Evolutionary conservation across 2,329 filamentous ascomycete genomes (phyloP).

Genomic region (Ceratocystis alfenasii): DNA sequence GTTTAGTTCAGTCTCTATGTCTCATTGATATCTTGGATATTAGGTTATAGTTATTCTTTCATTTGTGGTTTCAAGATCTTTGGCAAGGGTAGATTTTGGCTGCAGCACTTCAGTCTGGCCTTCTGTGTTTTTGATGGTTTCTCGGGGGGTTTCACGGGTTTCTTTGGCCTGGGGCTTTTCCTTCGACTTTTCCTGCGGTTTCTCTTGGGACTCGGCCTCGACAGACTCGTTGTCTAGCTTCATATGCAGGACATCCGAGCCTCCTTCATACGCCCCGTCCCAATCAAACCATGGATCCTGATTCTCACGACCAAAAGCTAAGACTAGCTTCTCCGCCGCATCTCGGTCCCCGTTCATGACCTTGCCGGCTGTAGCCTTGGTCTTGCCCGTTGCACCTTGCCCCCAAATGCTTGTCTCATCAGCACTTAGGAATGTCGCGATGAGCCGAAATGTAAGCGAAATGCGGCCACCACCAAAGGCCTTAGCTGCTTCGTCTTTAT

Average conservation of each 20-base stretch:
- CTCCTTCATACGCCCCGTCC: slow-evolving; percentile 60
- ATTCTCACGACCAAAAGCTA: slow-evolving; percentile 78
- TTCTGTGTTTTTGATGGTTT: background rate
- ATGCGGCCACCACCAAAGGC: slow-evolving; percentile 68
- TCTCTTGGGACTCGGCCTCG: background rate
- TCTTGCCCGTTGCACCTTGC: slow-evolving; percentile 69
- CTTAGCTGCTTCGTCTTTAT: slow-evolving; percentile 59
- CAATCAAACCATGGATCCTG: slow-evolving; percentile 60
- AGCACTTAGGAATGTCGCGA: slow-evolving; percentile 68
- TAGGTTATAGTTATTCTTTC: background rate
- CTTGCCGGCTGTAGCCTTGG: slow-evolving; percentile 42
- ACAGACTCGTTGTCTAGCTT: background rate
- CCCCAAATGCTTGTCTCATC: slow-evolving; percentile 70
- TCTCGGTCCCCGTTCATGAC: slow-evolving; percentile 59
- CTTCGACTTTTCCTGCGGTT: slow-evolving; percentile 25
- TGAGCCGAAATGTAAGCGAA: slow-evolving; percentile 79
- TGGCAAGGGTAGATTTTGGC: background rate
- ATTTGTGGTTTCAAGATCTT: background rate
- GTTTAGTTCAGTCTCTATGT: background rate
- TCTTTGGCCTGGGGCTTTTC: no score
- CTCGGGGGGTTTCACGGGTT: background rate
- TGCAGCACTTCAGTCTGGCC: background rate
- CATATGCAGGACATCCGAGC: slow-evolving; percentile 74
- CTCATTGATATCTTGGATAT: background rate
- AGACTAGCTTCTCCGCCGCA: slow-evolving; percentile 57